A percentile compares a stretch with the other conserved stretches of the same genome.
phyloP scores from a whole-genome alignment of 495 filamentous ascomycete genomes.

The Terfezia boudieri region DNA sequence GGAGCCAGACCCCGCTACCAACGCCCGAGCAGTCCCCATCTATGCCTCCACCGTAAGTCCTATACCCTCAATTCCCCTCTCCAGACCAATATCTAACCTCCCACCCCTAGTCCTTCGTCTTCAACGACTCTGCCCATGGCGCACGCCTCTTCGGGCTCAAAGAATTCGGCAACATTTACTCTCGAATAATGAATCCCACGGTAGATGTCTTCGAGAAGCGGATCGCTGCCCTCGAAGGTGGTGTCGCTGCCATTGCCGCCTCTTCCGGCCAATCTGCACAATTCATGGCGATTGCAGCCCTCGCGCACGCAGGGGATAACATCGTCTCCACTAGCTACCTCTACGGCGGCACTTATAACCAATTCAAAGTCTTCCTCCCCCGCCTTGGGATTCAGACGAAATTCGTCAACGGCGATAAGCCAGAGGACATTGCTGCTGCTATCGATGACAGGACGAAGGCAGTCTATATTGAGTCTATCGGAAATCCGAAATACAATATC shows the following conservation, averaged over 20 bases:
- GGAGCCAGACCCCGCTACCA: constrained; percentile 63
- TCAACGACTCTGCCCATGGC: constrained; percentile 94
- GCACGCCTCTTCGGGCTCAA: constrained; percentile 93
- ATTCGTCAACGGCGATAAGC: constrained; percentile 69
- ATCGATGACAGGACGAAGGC: constrained; percentile 95
- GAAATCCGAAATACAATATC: constrained; percentile 88
- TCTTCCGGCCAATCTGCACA: constrained; percentile 86
- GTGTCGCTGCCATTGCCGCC: constrained; percentile 71
- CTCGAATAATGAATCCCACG: constrained; percentile 93
- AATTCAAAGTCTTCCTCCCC: constrained; percentile 81
- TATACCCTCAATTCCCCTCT: neutral
- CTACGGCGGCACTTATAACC: constrained; percentile 96
- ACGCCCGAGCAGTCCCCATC: constrained; percentile 83
- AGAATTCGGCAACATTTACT: constrained; percentile 97
- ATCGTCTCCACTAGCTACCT: constrained; percentile 83
- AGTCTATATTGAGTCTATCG: constrained; percentile 89
- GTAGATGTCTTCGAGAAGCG: constrained; percentile 97
- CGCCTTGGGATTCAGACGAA: constrained; percentile 75
- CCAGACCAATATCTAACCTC: neutral
- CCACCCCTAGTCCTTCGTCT: constrained; percentile 48
- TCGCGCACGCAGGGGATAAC: constrained; percentile 76
- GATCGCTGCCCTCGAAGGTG: constrained; percentile 85
- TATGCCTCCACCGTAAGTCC: constrained; percentile 66
- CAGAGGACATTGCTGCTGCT: constrained; percentile 55
- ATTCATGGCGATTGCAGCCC: constrained; percentile 72